Conservation (phyloP, 2,329 filamentous ascomycete species). For the Shiraia sp. region DNA sequence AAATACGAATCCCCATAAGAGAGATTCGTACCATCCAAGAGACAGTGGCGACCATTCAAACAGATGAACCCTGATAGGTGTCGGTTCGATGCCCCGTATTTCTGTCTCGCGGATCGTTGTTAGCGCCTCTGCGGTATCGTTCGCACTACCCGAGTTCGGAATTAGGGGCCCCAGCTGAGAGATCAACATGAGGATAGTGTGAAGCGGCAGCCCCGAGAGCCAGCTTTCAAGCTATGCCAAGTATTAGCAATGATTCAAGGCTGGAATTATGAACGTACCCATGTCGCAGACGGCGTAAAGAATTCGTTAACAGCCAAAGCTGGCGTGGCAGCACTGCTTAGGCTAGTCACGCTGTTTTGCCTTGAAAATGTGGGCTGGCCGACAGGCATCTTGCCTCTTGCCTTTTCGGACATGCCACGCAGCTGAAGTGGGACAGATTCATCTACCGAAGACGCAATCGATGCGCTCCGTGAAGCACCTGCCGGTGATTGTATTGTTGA, state of each 20-base stretch:
- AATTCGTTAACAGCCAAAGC: constrained; percentile 60
- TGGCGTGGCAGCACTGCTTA: constrained; percentile 67
- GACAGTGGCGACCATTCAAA: constrained; percentile 94
- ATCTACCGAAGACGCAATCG: constrained; percentile 68
- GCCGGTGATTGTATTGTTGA: constrained; percentile 37
- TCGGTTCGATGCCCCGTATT: constrained; percentile 74
- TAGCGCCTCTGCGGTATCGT: constrained; percentile 47
- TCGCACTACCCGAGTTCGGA: constrained; percentile 52
- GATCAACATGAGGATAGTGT: constrained; percentile 81
- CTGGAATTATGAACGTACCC: constrained; percentile 54
- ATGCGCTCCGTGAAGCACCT: constrained; percentile 64
- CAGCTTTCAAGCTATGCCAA: constrained; percentile 75
- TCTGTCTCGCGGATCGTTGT: constrained; percentile 62
- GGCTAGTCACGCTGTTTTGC: constrained; percentile 85
- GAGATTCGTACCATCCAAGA: constrained; percentile 92
- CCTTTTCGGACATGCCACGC: constrained; percentile 95
- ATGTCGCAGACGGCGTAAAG: constrained; percentile 79
- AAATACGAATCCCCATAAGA: constrained; percentile 93
- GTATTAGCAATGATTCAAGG: constrained; percentile 21
- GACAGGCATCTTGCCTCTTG: constrained; percentile 91
- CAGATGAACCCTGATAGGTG: constrained; percentile 76
- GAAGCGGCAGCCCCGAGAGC: constrained; percentile 88
- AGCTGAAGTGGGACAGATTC: constrained; percentile 82
- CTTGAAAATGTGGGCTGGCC: constrained; percentile 81
- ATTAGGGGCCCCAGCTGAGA: constrained; percentile 58